A percentile compares a stretch with the other conserved stretches of the same genome.
These are phyloP conservation scores for Rutstroemia sp. DNA, from an alignment of 2,329 filamentous ascomycete species.

Conservation along the genomic window DNA sequence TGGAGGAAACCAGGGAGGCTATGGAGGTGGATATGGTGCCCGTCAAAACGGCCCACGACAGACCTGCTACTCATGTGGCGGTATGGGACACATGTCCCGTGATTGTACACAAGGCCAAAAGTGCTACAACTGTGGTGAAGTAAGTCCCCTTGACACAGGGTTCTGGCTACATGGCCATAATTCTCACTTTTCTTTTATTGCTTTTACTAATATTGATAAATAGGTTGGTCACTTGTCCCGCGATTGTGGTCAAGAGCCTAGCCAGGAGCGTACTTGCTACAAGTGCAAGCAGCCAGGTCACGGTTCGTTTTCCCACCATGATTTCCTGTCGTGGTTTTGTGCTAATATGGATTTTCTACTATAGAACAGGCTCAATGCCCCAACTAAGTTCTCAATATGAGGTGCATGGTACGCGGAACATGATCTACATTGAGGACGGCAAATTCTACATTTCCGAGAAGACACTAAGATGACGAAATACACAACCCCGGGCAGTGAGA, in stretches of 20 bases:
- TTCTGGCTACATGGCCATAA: not conserved
- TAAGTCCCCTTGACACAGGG: conserved; percentile 53
- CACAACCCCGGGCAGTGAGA: conserved; percentile 27
- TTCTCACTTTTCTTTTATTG: not conserved
- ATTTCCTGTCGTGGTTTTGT: conserved; percentile 56
- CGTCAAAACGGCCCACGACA: conserved; percentile 49
- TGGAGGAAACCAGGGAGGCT: conserved; percentile 31
- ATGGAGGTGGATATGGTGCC: conserved; percentile 36
- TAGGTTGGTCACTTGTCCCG: conserved; percentile 36
- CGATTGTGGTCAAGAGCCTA: conserved; percentile 90
- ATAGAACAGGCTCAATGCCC: conserved; percentile 84
- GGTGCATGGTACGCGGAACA: conserved; percentile 13
- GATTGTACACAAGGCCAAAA: conserved; percentile 99
- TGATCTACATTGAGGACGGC: conserved; percentile 19
- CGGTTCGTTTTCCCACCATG: conserved; percentile 34
- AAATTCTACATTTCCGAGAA: conserved; percentile 23
- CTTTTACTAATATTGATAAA: not conserved
- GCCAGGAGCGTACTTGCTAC: conserved; percentile 95
- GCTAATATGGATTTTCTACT: conserved; percentile 49
- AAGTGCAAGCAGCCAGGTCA: conserved; percentile 65
- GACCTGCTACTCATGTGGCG: conserved; percentile 98
- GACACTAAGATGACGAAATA: conserved; percentile 21
- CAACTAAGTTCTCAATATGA: conserved; percentile 45
- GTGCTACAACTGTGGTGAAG: conserved; percentile 98
- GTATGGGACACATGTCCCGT: conserved; percentile 90